Base-by-base conservation (phyloP, 352 stramenopile genomes). In the Peronospora destructor region DNA sequence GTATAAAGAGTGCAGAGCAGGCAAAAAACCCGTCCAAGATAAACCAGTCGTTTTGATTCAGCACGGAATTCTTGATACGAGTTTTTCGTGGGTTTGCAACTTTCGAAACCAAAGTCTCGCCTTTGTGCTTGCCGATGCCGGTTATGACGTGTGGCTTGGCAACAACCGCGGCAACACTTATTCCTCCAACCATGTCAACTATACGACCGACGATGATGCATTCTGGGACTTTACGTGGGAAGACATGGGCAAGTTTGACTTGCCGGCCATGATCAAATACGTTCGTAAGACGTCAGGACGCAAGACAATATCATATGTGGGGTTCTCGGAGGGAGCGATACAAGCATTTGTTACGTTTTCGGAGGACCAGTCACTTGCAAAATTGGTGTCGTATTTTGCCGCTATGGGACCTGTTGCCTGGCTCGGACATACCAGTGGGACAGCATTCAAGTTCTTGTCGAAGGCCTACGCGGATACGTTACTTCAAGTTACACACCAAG, bases 151-250 rank as follows among this genome's bases (percentile, higher is more conserved):
- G n/a, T 83, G 68, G 68, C 59, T 82, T n/a, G 71, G 67, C 14
- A 81, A 81, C 57, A 82, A 82, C 45, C 71, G 71, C 37, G 71
- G 66, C 35, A 77, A 60, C 34, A 77, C 68, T 0, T 83, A 66
- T 63, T 83, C 71, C 0, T 61, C 55, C 10, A 38, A 64, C 23
- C 71, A 83, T 32, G 23, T 76, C 16, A 56, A 75, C 37, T 76
- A 72, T 44, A 46, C 53, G 10, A 60, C 47, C 3, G 44, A 51
- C 10, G 61, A 73, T 40, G 29, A 59, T 6, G 39, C 37, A 35
- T 83, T 77, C 57, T 83, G 71, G 68, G 64, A 83, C 21, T 83
- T 77, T 40, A 68, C 49, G 16, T 80, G 66, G 66, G 66, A 76
- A 33, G 50, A 83, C 12, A 80, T 83, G 68, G 68, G 55, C 41